Evolutionary conservation across 345 rosid species (phyloP), one percentile per base, ranked within the genome.

Genomic region (Heritiera littoralis): DNA sequence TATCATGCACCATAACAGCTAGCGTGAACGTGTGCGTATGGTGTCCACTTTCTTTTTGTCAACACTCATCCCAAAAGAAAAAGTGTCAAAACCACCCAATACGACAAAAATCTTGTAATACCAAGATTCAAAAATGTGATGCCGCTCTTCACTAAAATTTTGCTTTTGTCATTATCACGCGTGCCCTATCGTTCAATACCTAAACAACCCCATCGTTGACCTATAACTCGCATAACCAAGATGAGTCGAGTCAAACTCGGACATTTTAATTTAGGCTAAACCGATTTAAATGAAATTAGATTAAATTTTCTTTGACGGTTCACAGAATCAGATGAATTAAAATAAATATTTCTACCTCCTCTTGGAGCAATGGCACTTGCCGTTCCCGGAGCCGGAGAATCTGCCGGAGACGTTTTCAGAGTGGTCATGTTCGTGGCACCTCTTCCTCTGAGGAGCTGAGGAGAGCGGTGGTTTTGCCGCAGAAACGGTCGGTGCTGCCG

Each of bases 291-390:
- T 23, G 64, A 0, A 54, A 75, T 66, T 55, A 78, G 51, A 28
- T 14, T 40, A 11, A 17, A 58, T 11, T 35, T 35, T 9, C 8
- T 30, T 43, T n/a, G 38, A 67, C 32, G 9, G 68, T 61, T 9
- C 78, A n/a, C 11, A 13, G 10, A 46, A 9, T 40, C 10, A 61
- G 32, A 12, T 71, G 10, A 68, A 20, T 45, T 5, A 18, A 52
- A 35, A 52, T 12, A 6, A 17, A 5, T 8, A 3, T 14, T 17
- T 32, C 7, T 88, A 95, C 99, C 97, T 92, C 85, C 88, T 90
- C 72, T 91, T 94, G 12, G 96, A 87, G 88, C 99, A 96, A 81
- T 91, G 97, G 83, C 98, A 95, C 87, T 88, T 92, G 80, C 89
- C 90, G 87, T 61, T 54, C 30, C 80, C 77, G 59, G 94, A 90